phyloP scores from a whole-genome alignment of 139 green algal genomes.

The Desmodesmus armatus region DNA sequence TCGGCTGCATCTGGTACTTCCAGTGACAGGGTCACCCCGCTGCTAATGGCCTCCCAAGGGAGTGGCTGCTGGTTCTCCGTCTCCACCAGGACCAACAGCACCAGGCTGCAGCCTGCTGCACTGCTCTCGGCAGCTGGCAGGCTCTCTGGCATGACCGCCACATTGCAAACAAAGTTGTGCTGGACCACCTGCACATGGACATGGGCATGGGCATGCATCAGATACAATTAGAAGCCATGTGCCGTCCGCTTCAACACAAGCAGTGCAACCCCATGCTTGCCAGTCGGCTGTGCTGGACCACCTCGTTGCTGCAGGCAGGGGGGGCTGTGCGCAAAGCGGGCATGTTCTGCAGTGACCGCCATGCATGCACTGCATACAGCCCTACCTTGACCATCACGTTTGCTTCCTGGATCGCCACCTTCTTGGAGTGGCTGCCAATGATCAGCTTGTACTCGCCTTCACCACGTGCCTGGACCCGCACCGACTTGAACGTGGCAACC shows the following conservation, averaged over 20 bases:
- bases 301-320: too few relatives aligned
- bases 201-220: too few relatives aligned
- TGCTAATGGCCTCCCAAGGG: constrained; percentile 36
- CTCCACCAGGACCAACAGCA: constrained; percentile 48
- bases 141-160: constrained; percentile 23
- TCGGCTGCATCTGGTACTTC: constrained; percentile 26
- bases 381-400: constrained; percentile 57
- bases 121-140: background rate
- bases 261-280: too few relatives aligned
- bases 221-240: too few relatives aligned
- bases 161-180: constrained; percentile 42
- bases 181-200: constrained; percentile 43
- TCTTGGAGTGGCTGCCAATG: constrained; percentile 52
- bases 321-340: too few relatives aligned
- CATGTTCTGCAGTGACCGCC: too few relatives aligned
- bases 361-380: too few relatives aligned
- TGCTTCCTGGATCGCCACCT: constrained; percentile 53
- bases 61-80: constrained; percentile 66
- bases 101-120: constrained; percentile 8
- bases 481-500: constrained; percentile 64
- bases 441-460: constrained; percentile 65
- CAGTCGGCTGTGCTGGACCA: too few relatives aligned
- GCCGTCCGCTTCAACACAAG: too few relatives aligned
- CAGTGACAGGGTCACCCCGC: constrained; percentile 52
- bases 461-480: constrained; percentile 59